Base-by-base conservation (phyloP, 2,329 filamentous ascomycete genomes). In the Thielaviopsis punctulata region DNA sequence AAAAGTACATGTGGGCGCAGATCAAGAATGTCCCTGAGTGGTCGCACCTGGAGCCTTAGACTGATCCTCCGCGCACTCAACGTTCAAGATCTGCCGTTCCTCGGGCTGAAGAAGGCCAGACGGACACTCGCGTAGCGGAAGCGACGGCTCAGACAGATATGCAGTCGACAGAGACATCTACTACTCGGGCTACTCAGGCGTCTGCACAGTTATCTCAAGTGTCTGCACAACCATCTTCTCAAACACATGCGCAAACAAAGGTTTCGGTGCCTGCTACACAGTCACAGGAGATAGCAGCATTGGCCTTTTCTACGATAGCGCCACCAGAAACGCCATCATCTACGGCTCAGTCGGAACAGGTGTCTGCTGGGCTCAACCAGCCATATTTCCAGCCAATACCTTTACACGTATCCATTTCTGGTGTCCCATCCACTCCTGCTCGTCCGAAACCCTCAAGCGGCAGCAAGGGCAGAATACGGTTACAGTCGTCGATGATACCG, bases 1-100 rank as follows among this genome's bases (percentile, higher is more conserved):
- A 82, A 63, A 93, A 92, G 66, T 94, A 81, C 63, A 93, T 96
- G 89, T 95, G 87, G 86, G 76, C 81, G 64, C 86, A 90, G 67
- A 87, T 95, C 66, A 83, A 85, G 63, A 84, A 84, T 59, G 86
- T 95, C 50, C 90, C 90, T 1, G 90, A 95, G 70, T 96, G 90
- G 90, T 87, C 82, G 13, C 73, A 79, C 59, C 68, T 77, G 51
- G 73, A 76, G 23, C 19, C 51, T 48, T 52, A 52, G 51, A 13
- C 21, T 25, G 30, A 9, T 33, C 9, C 30, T 33, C 9, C 30
- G 30, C 30, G 10, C 30, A 33, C 30, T 33, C 30, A 12, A 12
- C 4, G 30, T 13, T 33, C 30, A 12, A 12, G 15, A 33, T 12
- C 30, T 33, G 30, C 10, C 30, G 30, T 13, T 13, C 30, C 3